Evolutionary conservation across 805 yeast species (phyloP).

Genomic region (Wickerhamiella siamensis): DNA sequence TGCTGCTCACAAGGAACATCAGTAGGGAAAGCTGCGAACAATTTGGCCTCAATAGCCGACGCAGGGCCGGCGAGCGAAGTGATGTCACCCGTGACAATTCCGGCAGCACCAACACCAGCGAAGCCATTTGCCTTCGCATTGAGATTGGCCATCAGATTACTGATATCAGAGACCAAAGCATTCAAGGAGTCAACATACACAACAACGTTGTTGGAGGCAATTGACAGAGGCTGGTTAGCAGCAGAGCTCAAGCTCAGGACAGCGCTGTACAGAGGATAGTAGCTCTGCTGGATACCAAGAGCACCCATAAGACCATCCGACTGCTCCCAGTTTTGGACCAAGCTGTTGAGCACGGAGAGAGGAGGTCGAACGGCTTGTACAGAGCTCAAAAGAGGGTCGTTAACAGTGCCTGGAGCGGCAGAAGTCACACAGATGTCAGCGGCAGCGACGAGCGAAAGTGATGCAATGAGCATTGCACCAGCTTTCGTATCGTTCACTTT

Average conservation of each 20-base stretch:
- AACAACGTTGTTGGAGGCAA: too few species aligned
- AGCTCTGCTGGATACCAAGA: conserved; percentile 16
- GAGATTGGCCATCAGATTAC: conserved; percentile 11
- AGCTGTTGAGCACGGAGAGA: not conserved
- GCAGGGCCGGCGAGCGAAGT: conserved; percentile 13
- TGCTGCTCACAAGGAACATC: conserved; percentile 4
- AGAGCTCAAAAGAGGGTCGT: not conserved
- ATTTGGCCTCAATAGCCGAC: conserved; percentile 8
- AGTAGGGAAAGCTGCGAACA: conserved; percentile 6
- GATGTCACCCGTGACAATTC: conserved; percentile 16
- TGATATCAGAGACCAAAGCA: conserved; percentile 8
- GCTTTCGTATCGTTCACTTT: not conserved
- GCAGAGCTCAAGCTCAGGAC: conserved; percentile 6
- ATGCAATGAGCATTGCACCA: not conserved
- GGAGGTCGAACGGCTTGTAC: not conserved
- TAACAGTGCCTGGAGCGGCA: not conserved
- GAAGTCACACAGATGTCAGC: not conserved
- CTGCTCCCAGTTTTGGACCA: conserved; percentile 10
- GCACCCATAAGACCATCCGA: conserved; percentile 17
- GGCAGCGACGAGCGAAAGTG: not conserved
- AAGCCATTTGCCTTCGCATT: conserved; percentile 16
- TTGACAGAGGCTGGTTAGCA: too few species aligned
- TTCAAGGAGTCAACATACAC: conserved; percentile 5
- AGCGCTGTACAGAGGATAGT: conserved; percentile 9
- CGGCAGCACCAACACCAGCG: conserved; percentile 13